phyloP scores from a whole-genome alignment of 2,329 filamentous ascomycete species.

The Fusarium hostae region DNA sequence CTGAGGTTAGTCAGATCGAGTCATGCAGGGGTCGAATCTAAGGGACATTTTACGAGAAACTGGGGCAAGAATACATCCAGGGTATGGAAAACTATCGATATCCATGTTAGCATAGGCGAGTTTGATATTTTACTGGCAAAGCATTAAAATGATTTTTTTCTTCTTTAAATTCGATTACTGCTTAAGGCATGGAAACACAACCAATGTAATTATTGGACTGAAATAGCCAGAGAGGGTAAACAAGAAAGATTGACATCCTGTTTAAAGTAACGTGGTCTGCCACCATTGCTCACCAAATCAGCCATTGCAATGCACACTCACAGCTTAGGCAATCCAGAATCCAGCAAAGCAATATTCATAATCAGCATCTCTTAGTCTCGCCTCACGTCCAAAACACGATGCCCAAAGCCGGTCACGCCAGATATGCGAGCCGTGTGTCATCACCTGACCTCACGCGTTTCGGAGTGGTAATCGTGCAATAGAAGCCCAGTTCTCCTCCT shows the following conservation, averaged over 20 bases:
- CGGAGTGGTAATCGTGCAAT: conserved; percentile 15
- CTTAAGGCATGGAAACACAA: neutral
- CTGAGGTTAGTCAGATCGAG: conserved; percentile 4
- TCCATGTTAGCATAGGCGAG: neutral
- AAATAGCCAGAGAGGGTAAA: neutral
- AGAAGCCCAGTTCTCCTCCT: neutral
- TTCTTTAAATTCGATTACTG: neutral
- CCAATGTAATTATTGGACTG: neutral
- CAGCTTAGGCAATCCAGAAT: neutral
- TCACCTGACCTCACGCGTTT: conserved; percentile 32
- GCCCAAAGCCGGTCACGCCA: neutral
- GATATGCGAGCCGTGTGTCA: neutral
- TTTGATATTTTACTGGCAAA: neutral
- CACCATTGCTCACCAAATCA: neutral
- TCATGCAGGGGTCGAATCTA: neutral
- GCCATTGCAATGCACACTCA: neutral
- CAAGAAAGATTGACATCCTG: neutral
- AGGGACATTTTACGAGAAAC: neutral
- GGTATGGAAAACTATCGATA: neutral
- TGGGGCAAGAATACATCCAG: neutral
- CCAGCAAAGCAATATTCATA: neutral
- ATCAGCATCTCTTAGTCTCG: neutral
- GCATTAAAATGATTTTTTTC: neutral
- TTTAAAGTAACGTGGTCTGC: neutral
- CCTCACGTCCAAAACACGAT: neutral